phyloP scores from a whole-genome alignment of 148 eudicot genomes.

The Salicornia ramosissima region DNA sequence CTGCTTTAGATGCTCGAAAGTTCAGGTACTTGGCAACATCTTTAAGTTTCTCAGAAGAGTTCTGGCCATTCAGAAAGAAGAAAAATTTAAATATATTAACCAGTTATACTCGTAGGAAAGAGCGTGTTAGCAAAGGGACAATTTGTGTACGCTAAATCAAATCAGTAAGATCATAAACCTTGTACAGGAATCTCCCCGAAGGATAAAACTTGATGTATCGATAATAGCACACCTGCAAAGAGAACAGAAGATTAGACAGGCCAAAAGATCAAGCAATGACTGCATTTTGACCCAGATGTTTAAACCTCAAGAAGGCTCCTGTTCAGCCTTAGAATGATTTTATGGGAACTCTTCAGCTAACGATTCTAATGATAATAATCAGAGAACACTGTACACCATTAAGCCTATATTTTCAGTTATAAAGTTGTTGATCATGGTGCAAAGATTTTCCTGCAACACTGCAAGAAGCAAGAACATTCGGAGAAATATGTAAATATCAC shows the following conservation, averaged over 20 bases:
- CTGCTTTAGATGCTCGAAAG: slow-evolving; percentile 58
- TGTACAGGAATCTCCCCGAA: slow-evolving; percentile 87
- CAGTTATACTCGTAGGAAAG: slow-evolving; percentile 6
- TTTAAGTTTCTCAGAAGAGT: slow-evolving; percentile 81
- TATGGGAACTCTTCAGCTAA: neutral
- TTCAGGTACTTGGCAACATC: slow-evolving; percentile 75
- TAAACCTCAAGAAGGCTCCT: neutral
- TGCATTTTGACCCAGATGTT: neutral
- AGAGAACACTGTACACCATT: too few species aligned
- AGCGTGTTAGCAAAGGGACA: neutral
- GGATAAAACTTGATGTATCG: slow-evolving; percentile 86
- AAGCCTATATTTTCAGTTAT: neutral
- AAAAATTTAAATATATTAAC: neutral
- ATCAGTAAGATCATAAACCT: slow-evolving; percentile 39
- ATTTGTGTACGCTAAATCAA: slow-evolving; percentile 1
- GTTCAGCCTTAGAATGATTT: neutral
- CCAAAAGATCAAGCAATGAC: neutral
- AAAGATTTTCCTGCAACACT: too few species aligned
- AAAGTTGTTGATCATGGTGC: too few species aligned
- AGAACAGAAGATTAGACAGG: slow-evolving; percentile 6
- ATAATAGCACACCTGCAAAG: slow-evolving; percentile 83
- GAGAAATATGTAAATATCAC: too few species aligned
- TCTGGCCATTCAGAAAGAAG: slow-evolving; percentile 40
- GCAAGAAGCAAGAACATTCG: neutral
- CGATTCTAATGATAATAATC: neutral